phyloP scores from a whole-genome alignment of 2,329 filamentous ascomycete genomes.

The Westerdykella aurantiaca region DNA sequence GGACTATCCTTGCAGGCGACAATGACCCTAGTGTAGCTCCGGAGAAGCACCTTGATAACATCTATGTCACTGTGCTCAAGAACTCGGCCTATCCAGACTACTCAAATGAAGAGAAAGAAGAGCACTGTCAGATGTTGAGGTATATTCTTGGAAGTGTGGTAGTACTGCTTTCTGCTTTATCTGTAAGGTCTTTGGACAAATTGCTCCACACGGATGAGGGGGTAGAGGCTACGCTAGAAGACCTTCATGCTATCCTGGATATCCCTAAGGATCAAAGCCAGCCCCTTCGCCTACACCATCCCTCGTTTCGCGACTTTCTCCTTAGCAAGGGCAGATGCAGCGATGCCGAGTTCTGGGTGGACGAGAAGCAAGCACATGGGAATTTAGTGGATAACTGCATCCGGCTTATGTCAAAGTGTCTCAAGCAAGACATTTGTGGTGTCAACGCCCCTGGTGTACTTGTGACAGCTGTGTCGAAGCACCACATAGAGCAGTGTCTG shows the following conservation, averaged over 20 bases:
- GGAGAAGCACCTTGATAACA: constrained; percentile 8
- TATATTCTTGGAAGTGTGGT: constrained; percentile 15
- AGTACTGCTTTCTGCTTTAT: constrained; percentile 16
- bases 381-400: constrained; percentile 34
- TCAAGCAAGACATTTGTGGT: constrained; percentile 37
- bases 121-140: constrained; percentile 9
- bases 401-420: constrained; percentile 26
- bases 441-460: constrained; percentile 21
- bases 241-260: constrained; percentile 21
- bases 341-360: constrained; percentile 28
- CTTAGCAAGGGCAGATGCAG: constrained; percentile 13
- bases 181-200: constrained; percentile 8
- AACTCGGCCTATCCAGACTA: constrained; percentile 1
- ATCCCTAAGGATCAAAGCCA: constrained; percentile 24
- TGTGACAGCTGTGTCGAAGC: constrained; percentile 8
- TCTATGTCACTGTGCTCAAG: constrained; percentile 15
- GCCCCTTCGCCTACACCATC: constrained; percentile 25
- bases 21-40: constrained; percentile 6
- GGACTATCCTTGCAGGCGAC: constrained; percentile 5
- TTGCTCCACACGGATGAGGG: constrained; percentile 11
- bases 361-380: constrained; percentile 31
- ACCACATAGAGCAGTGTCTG: constrained; percentile 6
- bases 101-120: constrained; percentile 13
- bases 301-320: constrained; percentile 30
- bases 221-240: constrained; percentile 19